Conservation (phyloP, 2,329 filamentous ascomycete species). For the Bertia moriformis region DNA sequence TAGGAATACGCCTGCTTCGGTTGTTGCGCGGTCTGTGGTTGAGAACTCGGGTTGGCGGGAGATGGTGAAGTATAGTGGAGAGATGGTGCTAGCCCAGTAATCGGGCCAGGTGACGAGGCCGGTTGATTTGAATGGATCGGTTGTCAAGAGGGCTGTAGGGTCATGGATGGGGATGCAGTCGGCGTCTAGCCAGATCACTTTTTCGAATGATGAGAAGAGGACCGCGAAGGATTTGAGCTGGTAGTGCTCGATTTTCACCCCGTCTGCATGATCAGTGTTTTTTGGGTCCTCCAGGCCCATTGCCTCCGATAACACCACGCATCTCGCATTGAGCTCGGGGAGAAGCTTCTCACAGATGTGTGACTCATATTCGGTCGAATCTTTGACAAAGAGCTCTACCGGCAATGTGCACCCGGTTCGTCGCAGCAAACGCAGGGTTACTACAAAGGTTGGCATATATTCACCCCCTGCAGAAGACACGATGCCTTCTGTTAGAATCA, state of each 20-base stretch:
- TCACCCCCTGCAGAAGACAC: not conserved
- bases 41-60: conserved; percentile 12
- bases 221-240: conserved; percentile 31
- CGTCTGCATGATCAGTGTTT: too few relatives aligned
- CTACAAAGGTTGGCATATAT: not conserved
- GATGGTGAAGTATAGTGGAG: conserved; percentile 21
- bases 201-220: conserved; percentile 28
- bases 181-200: conserved; percentile 7
- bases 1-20: conserved; percentile 27
- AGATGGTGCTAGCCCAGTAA: conserved; percentile 23
- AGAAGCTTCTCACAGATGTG: conserved; percentile 19
- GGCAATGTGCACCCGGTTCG: conserved; percentile 19
- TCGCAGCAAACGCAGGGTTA: conserved; percentile 19
- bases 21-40: conserved; percentile 17
- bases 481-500: not conserved
- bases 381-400: conserved; percentile 22
- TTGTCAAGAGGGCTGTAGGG: conserved; percentile 23
- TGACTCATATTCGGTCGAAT: conserved; percentile 17
- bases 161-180: conserved; percentile 4
- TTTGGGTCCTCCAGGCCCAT: too few relatives aligned
- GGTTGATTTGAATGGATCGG: conserved; percentile 21
- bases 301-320: conserved; percentile 21
- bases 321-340: conserved; percentile 19
- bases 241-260: conserved; percentile 23
- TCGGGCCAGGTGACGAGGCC: conserved; percentile 30